A percentile compares a stretch with the other conserved stretches of the same genome.
phyloP scores from a whole-genome alignment of 306 rosid genomes.

The Purshia tridentata region DNA sequence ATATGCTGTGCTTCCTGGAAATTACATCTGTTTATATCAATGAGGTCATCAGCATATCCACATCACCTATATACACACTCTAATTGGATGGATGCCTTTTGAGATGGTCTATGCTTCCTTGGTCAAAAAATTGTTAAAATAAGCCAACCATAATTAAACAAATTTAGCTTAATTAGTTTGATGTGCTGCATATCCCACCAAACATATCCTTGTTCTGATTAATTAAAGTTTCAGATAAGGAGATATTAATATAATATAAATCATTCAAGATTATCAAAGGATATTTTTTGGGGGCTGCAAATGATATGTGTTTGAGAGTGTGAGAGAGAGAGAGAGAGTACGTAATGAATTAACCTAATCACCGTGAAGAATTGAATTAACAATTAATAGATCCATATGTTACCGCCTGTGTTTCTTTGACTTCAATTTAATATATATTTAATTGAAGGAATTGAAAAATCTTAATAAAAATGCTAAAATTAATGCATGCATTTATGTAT shows the following conservation, averaged over 20 bases:
- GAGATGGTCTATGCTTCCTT: slow-evolving; percentile 27
- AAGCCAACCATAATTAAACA: not conserved
- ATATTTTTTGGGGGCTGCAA: not conserved
- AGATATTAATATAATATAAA: not conserved
- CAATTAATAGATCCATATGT: not conserved
- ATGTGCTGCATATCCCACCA: not conserved
- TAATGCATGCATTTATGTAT: no score
- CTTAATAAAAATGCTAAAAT: no score
- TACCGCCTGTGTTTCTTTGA: not conserved
- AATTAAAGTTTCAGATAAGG: not conserved
- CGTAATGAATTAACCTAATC: not conserved
- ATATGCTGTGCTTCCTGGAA: slow-evolving; percentile 52
- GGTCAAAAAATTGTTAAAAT: slow-evolving; percentile 43
- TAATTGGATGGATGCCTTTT: slow-evolving; percentile 25
- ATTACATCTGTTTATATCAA: slow-evolving; percentile 26
- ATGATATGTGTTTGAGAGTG: not conserved
- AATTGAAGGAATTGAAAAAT: no score
- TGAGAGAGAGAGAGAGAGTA: not conserved
- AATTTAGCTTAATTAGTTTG: not conserved
- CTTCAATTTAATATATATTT: not conserved
- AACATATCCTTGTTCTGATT: not conserved
- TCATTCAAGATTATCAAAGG: not conserved
- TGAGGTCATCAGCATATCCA: slow-evolving; percentile 22
- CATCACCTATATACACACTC: slow-evolving; percentile 21
- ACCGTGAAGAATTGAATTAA: not conserved